Evolutionary conservation across 2,329 filamentous ascomycete species (phyloP), one percentile per base, ranked within the genome.

Genomic region (Ceratocystiopsis sp.): DNA sequence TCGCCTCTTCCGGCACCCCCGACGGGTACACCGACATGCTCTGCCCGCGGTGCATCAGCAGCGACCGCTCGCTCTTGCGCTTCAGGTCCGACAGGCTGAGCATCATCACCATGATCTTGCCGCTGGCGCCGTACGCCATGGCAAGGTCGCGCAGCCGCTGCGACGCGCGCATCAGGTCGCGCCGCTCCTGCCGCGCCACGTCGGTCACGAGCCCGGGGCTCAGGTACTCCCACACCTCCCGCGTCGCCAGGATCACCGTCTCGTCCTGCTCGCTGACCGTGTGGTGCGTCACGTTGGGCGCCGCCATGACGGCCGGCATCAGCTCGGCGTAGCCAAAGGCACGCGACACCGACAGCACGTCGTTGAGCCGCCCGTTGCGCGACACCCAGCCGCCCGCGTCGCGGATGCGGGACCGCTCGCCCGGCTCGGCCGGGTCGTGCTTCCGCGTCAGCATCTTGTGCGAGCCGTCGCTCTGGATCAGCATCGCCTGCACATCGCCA

Each of bases 51-150:
- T 82, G 70, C 25, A 9, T 8, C 47, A 73, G 63, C 65, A 62
- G 79, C 60, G 80, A 82, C 49, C 82, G 75, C 57, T 93, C 83
- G 45, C 71, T 66, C 49, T 85, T 76, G 56, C 84, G 83, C 62
- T 93, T 89, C 43, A 98, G 66, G 55, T 96, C 87, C 44, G 82
- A 80, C 35, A 98, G 82, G 44, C 87, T 89, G 43, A 98, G 78
- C 67, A 98, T 84, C 89, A 96, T 96, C 38, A 98, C 85, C 87
- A 96, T 96, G 49, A 96, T 84, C 64, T 98, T 98, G 55, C 80
- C 81, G 1, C 79, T 87, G 13, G 89, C 84, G 42, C 91, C 91
- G 58, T 95, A 96, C 1, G 89, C 85, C 57, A 98, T 94, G 37
- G 91, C 91, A 43, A 96, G 68, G 63, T 98, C 91, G 46, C 91